Evolutionary conservation across 1,139 yeast species (phyloP).

Genomic region (Hansenula lynferdii): DNA sequence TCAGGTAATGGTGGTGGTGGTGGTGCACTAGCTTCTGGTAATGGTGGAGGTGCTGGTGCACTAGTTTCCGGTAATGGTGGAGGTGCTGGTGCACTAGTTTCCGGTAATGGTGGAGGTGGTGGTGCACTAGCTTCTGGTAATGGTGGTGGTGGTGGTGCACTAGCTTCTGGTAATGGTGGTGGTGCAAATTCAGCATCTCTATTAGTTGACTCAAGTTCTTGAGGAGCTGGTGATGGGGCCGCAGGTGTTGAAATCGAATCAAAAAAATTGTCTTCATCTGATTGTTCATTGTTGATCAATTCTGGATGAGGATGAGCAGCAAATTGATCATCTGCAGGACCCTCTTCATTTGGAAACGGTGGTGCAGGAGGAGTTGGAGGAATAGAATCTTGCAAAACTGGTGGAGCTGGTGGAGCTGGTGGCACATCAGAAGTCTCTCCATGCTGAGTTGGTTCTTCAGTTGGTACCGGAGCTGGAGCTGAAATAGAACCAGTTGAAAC

Average conservation of each 20-base stretch:
- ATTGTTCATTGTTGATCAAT: background rate
- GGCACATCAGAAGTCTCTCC: slow-evolving; percentile 17
- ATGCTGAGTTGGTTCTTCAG: background rate
- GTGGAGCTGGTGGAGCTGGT: slow-evolving; percentile 23
- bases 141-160: slow-evolving; percentile 25
- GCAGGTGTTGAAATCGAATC: slow-evolving; percentile 17
- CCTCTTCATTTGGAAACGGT: slow-evolving; percentile 8
- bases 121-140: slow-evolving; percentile 32
- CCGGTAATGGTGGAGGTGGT: slow-evolving; percentile 9
- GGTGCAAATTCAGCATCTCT: slow-evolving; percentile 27
- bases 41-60: slow-evolving; percentile 19
- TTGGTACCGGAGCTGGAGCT: background rate
- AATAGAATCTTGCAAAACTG: slow-evolving; percentile 6
- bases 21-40: slow-evolving; percentile 22
- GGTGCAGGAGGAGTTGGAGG: slow-evolving; percentile 8
- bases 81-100: slow-evolving; percentile 24
- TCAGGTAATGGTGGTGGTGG: slow-evolving; percentile 33
- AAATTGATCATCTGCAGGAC: slow-evolving; percentile 1
- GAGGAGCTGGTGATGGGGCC: slow-evolving; percentile 23
- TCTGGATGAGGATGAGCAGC: slow-evolving; percentile 2
- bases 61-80: slow-evolving; percentile 22
- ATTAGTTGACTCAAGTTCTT: slow-evolving; percentile 17
- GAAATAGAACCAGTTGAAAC: slow-evolving; percentile 1
- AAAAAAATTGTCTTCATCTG: slow-evolving; percentile 5
- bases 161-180: slow-evolving; percentile 22